A percentile compares a stretch with the other conserved stretches of the same genome.
phyloP scores from a whole-genome alignment of 305 asterid genomes.

The Lippia alba region DNA sequence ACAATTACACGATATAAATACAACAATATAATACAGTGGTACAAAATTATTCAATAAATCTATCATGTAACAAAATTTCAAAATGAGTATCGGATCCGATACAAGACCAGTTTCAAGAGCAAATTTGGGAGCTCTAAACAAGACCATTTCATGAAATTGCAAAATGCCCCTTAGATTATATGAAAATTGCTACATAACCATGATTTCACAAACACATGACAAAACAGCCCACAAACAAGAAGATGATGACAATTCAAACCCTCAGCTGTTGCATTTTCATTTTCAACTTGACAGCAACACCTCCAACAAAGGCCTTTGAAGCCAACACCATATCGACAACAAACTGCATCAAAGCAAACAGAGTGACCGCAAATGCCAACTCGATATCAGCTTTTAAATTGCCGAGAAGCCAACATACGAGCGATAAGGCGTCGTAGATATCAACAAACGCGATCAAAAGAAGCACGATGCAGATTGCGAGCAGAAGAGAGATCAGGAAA shows the following conservation, averaged over 20 bases:
- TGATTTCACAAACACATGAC: background rate
- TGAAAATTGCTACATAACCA: background rate
- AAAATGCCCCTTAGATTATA: background rate
- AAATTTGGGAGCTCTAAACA: background rate
- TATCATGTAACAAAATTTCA: no score
- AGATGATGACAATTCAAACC: background rate
- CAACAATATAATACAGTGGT: no score
- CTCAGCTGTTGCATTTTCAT: constrained; percentile 26
- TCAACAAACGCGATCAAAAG: constrained; percentile 35
- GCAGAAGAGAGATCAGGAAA: constrained; percentile 35
- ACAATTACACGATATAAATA: no score
- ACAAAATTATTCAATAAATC: no score
- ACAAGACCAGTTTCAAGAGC: background rate
- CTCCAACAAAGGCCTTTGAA: constrained; percentile 26
- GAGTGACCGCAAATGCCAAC: constrained; percentile 31
- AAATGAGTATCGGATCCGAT: no score
- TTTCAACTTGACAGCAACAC: constrained; percentile 4
- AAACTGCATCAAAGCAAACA: constrained; percentile 30
- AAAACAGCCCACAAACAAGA: background rate
- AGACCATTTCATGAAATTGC: background rate
- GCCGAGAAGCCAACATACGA: constrained; percentile 21
- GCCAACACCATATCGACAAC: constrained; percentile 8
- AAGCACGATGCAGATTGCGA: constrained; percentile 35
- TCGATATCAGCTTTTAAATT: constrained; percentile 37
- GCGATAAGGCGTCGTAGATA: constrained; percentile 5